phyloP scores from a whole-genome alignment of 2,329 filamentous ascomycete species.

The Alternaria conjuncta region DNA sequence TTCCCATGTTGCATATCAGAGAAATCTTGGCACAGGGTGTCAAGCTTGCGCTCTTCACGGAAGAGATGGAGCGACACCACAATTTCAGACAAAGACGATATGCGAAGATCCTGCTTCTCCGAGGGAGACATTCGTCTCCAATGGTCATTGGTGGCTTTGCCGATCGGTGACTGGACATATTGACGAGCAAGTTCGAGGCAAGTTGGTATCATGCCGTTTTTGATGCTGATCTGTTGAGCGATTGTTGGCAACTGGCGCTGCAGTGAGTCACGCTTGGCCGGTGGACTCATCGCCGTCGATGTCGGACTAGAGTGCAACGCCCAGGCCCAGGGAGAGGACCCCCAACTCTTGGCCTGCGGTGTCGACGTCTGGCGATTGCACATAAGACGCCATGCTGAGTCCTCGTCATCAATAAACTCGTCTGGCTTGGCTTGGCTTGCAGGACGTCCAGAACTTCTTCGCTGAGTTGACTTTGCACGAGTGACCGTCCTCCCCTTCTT shows the following conservation, averaged over 20 bases:
- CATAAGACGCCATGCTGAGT: constrained; percentile 44
- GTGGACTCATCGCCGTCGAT: constrained; percentile 30
- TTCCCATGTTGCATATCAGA: constrained; percentile 54
- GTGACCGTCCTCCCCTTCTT: constrained; percentile 28
- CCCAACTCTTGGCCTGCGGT: constrained; percentile 39
- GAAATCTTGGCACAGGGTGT: constrained; percentile 63
- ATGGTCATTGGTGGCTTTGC: constrained; percentile 53
- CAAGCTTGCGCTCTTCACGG: constrained; percentile 87
- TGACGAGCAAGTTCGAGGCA: constrained; percentile 45
- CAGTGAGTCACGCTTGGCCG: constrained; percentile 25
- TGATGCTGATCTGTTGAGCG: constrained; percentile 35
- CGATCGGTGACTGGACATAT: constrained; percentile 43
- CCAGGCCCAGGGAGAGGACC: constrained; percentile 45
- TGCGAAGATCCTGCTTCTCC: constrained; percentile 46
- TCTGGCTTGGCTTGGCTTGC: constrained; percentile 32
- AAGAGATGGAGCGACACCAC: constrained; percentile 80
- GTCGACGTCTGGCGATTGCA: constrained; percentile 36
- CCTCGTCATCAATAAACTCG: constrained; percentile 29
- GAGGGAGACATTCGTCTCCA: constrained; percentile 62
- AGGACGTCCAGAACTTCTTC: constrained; percentile 32
- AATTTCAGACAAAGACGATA: constrained; percentile 69
- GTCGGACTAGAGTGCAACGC: constrained; percentile 35
- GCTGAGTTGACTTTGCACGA: constrained; percentile 26
- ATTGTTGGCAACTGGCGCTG: constrained; percentile 22
- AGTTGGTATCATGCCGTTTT: constrained; percentile 31